These are phyloP conservation scores for Piper longum DNA, from an alignment of 164 flowering plant species.

Conservation along the genomic window DNA sequence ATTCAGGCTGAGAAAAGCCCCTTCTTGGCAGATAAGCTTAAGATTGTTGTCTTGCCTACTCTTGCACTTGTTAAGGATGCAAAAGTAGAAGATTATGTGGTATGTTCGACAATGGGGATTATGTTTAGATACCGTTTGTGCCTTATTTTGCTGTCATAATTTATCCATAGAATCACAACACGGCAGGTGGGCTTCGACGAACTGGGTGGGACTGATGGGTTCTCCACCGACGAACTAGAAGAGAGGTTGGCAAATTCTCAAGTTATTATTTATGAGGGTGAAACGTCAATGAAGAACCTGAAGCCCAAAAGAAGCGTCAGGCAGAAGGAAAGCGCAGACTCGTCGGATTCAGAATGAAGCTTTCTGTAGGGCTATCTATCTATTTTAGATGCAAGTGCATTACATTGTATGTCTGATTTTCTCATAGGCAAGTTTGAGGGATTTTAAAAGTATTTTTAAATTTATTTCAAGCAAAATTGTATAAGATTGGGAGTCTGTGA, in stretches of 20 bases:
- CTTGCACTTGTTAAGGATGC: conserved; percentile 87
- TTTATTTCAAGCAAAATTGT: no score
- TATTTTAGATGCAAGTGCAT: not conserved
- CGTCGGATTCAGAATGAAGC: conserved; percentile 3
- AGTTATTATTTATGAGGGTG: conserved; percentile 71
- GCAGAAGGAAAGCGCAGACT: conserved; percentile 12
- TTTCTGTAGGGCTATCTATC: not conserved
- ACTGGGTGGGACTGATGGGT: conserved; percentile 84
- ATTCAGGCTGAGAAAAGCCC: conserved; percentile 92
- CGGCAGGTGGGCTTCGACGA: conserved; percentile 83
- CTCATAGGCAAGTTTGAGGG: no score
- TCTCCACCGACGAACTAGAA: conserved; percentile 81
- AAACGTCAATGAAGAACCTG: conserved; percentile 36
- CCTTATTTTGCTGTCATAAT: not conserved
- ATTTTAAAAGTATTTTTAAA: no score
- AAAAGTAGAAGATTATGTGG: conserved; percentile 98
- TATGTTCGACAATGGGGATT: conserved; percentile 14
- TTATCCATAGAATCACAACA: not conserved
- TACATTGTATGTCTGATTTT: not conserved
- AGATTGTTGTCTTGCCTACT: conserved; percentile 84
- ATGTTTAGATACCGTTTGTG: not conserved
- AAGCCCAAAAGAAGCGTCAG: conserved; percentile 49
- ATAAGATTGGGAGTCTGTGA: no score
- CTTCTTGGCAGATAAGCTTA: conserved; percentile 78
- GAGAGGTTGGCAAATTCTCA: conserved; percentile 80